Conservation (phyloP, 805 yeast species). For the Schwanniomyces occidentalis region DNA sequence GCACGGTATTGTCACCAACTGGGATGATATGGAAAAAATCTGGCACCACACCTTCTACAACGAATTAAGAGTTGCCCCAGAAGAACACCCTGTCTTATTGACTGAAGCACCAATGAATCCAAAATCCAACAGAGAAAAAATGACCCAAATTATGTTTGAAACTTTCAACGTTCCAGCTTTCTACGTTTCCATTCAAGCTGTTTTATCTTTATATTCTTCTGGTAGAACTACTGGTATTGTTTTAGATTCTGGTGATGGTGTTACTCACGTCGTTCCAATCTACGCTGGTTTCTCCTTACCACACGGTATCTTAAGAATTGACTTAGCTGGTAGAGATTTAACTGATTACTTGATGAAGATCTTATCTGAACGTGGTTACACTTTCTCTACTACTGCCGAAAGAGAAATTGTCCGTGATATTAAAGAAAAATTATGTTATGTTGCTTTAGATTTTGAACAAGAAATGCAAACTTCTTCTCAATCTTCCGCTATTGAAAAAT, state of each 20-base stretch:
- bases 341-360: constrained; percentile 99
- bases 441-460: constrained; percentile 98
- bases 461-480: constrained; percentile 99
- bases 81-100: constrained; percentile 98
- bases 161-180: constrained; percentile 99
- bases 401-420: constrained; percentile 94
- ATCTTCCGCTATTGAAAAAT: constrained; percentile 96
- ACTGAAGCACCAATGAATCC: constrained; percentile 99
- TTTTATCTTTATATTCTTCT: constrained; percentile 94
- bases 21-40: constrained; percentile 98
- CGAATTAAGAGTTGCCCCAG: constrained; percentile 99
- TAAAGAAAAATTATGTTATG: constrained; percentile 98
- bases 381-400: constrained; percentile 98
- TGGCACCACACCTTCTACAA: constrained; percentile 99
- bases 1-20: constrained; percentile 80
- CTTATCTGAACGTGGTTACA: constrained; percentile 97
- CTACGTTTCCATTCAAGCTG: constrained; percentile 98
- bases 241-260: constrained; percentile 99
- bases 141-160: constrained; percentile 99
- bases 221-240: constrained; percentile 99
- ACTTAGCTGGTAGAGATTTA: constrained; percentile 99
- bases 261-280: constrained; percentile 99
- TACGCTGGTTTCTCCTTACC: constrained; percentile 99
- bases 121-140: constrained; percentile 99
- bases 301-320: constrained; percentile 98